phyloP scores from a whole-genome alignment of 2,329 filamentous ascomycete genomes.

The Didymellaceae sp. region DNA sequence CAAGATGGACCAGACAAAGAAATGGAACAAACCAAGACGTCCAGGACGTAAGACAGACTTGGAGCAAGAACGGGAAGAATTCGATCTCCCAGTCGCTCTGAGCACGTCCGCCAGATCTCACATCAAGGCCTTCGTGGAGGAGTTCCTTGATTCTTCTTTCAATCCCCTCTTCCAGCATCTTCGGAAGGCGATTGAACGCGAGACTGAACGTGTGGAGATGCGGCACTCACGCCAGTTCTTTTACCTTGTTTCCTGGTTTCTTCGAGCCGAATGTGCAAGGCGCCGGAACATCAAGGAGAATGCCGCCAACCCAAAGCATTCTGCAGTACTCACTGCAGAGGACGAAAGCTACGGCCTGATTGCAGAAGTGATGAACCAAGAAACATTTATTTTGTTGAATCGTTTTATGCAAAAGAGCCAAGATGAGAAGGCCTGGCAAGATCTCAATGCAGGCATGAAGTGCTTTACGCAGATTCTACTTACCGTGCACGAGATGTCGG shows the following conservation, averaged over 20 bases:
- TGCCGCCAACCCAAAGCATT: constrained; percentile 55
- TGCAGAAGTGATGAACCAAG: constrained; percentile 88
- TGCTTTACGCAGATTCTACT: constrained; percentile 94
- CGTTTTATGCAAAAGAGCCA: constrained; percentile 78
- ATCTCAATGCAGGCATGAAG: constrained; percentile 85
- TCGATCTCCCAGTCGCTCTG: constrained; percentile 75
- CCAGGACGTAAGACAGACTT: constrained; percentile 50
- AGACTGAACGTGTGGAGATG: constrained; percentile 79
- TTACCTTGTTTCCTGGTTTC: constrained; percentile 91
- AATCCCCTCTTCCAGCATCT: constrained; percentile 85
- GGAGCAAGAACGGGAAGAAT: constrained; percentile 61
- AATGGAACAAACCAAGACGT: constrained; percentile 81
- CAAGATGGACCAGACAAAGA: constrained; percentile 91
- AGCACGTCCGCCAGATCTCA: constrained; percentile 76
- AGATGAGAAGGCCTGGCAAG: constrained; percentile 85
- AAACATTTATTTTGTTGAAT: constrained; percentile 90
- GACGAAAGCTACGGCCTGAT: constrained; percentile 83
- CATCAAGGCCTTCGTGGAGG: constrained; percentile 82
- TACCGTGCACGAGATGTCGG: constrained; percentile 90
- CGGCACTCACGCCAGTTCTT: constrained; percentile 87
- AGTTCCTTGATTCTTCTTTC: constrained; percentile 94
- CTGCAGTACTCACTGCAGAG: constrained; percentile 53
- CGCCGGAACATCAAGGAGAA: constrained; percentile 63
- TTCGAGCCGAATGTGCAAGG: constrained; percentile 81
- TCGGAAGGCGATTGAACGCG: constrained; percentile 87